phyloP scores from a whole-genome alignment of 2,329 filamentous ascomycete species.

The Talaromyces verruculosus region DNA sequence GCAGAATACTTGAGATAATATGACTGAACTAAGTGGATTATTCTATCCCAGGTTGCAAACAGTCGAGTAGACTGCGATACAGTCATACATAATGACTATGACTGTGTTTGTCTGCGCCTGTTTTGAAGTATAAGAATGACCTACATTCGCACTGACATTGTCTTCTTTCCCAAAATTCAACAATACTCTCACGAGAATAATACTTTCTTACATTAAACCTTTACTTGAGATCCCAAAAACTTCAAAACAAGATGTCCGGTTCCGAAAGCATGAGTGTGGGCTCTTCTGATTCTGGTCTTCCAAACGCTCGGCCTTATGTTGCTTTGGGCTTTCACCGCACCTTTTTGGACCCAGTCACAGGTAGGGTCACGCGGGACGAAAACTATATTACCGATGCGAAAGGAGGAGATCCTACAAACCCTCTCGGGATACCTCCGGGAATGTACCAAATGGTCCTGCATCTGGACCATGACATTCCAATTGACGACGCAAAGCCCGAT shows the following conservation, averaged over 20 bases:
- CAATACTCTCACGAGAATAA: background rate
- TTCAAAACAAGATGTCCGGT: background rate
- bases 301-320: background rate
- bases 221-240: background rate
- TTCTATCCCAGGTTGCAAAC: background rate
- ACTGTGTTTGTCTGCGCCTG: background rate
- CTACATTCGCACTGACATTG: background rate
- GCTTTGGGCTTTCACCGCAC: background rate
- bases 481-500: background rate
- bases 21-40: background rate
- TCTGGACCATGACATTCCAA: background rate
- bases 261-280: background rate
- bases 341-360: background rate
- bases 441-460: background rate
- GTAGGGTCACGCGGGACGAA: background rate
- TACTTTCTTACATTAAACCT: background rate
- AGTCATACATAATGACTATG: background rate
- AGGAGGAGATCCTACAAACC: background rate
- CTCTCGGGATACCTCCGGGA: background rate
- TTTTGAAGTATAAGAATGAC: background rate
- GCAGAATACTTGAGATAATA: background rate
- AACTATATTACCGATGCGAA: background rate
- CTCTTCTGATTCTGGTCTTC: background rate
- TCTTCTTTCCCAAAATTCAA: background rate
- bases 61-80: background rate